phyloP scores from a whole-genome alignment of 495 filamentous ascomycete species.

The Annulohypoxylon stygium region DNA sequence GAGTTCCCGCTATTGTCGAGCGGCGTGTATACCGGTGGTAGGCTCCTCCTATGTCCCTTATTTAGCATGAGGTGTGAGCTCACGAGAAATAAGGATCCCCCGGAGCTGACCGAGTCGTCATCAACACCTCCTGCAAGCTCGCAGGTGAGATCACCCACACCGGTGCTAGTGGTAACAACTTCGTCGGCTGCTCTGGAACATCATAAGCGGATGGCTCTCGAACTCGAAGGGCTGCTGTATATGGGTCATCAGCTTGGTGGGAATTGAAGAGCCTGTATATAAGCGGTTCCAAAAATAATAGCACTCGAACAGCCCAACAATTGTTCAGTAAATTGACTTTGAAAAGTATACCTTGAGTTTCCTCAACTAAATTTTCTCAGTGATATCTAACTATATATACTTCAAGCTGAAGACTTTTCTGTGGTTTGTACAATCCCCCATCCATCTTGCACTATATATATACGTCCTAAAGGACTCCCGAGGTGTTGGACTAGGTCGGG shows the following conservation, averaged over 20 bases:
- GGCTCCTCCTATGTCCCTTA: conserved; percentile 22
- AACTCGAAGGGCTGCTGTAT: neutral
- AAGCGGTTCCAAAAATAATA: neutral
- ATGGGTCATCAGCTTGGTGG: neutral
- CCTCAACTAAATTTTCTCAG: neutral
- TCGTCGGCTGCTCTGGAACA: conserved; percentile 61
- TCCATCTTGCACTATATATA: neutral
- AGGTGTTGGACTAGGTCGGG: neutral
- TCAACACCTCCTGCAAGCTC: conserved; percentile 64
- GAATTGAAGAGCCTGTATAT: neutral
- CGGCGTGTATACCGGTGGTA: conserved; percentile 68
- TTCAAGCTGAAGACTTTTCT: neutral
- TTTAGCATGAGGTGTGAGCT: neutral
- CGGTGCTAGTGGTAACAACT: conserved; percentile 72
- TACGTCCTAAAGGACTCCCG: neutral
- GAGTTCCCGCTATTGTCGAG: conserved; percentile 72
- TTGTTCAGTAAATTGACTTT: neutral
- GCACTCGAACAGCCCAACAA: neutral
- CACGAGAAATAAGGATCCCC: conserved; percentile 55
- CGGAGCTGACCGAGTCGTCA: conserved; percentile 73
- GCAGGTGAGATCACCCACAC: conserved; percentile 75
- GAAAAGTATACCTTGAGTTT: neutral
- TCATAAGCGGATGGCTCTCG: conserved; percentile 14
- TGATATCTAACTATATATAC: neutral
- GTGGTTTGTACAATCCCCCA: neutral